These are phyloP conservation scores for Lodderomyces pseudojiufengensis DNA, from an alignment of 1,139 yeast species.

Conservation along the genomic window DNA sequence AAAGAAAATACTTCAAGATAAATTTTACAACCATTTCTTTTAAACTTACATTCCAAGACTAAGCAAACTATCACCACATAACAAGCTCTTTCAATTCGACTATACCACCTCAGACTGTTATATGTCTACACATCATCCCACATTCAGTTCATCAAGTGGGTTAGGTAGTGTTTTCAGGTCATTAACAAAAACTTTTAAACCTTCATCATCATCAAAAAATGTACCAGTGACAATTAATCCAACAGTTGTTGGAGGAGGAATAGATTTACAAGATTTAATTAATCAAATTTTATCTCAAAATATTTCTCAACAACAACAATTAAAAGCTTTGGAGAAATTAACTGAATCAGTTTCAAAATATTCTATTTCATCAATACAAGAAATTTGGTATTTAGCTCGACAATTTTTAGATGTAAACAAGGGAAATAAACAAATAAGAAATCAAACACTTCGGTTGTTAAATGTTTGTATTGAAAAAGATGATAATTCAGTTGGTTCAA, in stretches of 20 bases:
- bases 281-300: constrained; percentile 37
- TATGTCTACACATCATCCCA: constrained; percentile 38
- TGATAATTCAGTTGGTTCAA: constrained; percentile 43
- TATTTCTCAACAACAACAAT: constrained; percentile 38
- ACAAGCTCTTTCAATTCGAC: too few relatives aligned
- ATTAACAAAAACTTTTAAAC: constrained; percentile 49
- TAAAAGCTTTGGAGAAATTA: constrained; percentile 49
- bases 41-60: constrained; percentile 55
- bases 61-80: too few relatives aligned
- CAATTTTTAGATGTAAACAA: constrained; percentile 47
- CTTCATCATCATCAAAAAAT: constrained; percentile 20
- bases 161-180: constrained; percentile 52
- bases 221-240: constrained; percentile 50
- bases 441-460: constrained; percentile 53
- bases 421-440: constrained; percentile 36
- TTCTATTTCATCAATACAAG: constrained; percentile 60
- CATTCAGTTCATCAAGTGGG: constrained; percentile 31
- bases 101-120: background rate
- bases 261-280: constrained; percentile 46
- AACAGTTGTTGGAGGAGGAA: constrained; percentile 61
- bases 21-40: constrained; percentile 26
- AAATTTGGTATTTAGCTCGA: constrained; percentile 71
- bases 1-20: background rate
- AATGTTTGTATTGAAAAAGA: constrained; percentile 54
- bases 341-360: constrained; percentile 49